Evolutionary conservation across 176 grass and related monocot genomes (phyloP).

Genomic region (Themeda triandra): DNA sequence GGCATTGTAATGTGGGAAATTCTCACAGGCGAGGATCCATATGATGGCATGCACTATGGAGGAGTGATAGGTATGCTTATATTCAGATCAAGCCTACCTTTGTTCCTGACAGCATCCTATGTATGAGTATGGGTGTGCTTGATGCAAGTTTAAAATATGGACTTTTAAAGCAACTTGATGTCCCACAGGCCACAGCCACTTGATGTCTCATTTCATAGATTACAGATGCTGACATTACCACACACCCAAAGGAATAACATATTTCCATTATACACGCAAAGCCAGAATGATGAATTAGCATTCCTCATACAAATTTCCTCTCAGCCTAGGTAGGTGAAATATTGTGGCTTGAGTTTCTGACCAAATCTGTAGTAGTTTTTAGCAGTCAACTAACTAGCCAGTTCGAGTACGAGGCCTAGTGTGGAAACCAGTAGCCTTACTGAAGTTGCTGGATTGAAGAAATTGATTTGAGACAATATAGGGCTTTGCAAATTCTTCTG

Average conservation of each 20-base stretch:
- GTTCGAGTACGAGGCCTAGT: neutral
- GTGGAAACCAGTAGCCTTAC: neutral
- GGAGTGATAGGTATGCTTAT: conserved; percentile 81
- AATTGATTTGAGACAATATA: conserved; percentile 4
- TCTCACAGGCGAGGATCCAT: conserved; percentile 82
- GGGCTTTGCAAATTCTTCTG: neutral
- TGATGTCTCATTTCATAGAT: neutral
- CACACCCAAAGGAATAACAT: neutral
- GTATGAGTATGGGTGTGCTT: neutral
- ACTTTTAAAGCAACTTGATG: neutral
- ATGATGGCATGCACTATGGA: conserved; percentile 81
- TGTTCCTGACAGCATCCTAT: neutral
- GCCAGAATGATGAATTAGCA: neutral
- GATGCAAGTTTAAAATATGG: neutral
- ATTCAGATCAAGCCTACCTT: neutral
- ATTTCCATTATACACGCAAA: neutral
- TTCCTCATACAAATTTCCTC: neutral
- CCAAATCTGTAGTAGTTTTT: neutral
- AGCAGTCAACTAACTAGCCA: neutral
- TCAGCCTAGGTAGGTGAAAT: neutral
- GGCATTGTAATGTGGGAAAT: conserved; percentile 98
- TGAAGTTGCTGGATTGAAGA: neutral
- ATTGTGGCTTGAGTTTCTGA: neutral
- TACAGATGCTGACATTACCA: neutral
- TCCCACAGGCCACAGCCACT: neutral